These are phyloP conservation scores for Entoloma clypeatum DNA, from an alignment of 1,284 basidiomycete genomes.

Conservation along the genomic window DNA sequence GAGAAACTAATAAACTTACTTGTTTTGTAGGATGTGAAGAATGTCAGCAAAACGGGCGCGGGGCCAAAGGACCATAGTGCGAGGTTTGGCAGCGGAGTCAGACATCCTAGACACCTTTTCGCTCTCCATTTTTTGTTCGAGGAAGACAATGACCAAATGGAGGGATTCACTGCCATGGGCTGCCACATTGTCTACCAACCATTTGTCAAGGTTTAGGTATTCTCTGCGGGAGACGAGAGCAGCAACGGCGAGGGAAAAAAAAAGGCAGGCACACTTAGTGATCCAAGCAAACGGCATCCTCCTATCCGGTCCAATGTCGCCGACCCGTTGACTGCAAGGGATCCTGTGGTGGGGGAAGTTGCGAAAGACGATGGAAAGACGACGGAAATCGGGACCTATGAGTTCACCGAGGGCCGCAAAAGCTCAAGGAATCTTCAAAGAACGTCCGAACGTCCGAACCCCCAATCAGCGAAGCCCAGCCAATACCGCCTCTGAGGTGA, in stretches of 20 bases:
- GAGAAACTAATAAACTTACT: conserved; percentile 55
- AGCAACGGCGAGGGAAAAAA: conserved; percentile 89
- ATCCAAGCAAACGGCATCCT: conserved; percentile 80
- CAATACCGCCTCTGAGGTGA: too few relatives aligned
- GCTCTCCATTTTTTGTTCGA: conserved; percentile 88
- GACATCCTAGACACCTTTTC: conserved; percentile 79
- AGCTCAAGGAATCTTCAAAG: too few relatives aligned
- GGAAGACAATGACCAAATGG: conserved; percentile 80
- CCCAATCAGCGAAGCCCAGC: too few relatives aligned
- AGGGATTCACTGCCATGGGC: conserved; percentile 84
- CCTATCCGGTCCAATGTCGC: too few relatives aligned
- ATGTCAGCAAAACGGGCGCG: conserved; percentile 91
- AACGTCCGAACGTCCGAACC: too few relatives aligned
- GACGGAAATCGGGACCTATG: too few relatives aligned
- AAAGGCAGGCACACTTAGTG: conserved; percentile 80
- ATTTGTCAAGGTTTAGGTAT: conserved; percentile 94
- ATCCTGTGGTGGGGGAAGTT: too few relatives aligned
- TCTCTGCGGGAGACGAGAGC: conserved; percentile 90
- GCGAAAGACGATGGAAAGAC: too few relatives aligned
- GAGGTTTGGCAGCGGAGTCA: conserved; percentile 73
- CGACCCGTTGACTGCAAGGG: too few relatives aligned
- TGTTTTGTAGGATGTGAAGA: conserved; percentile 79
- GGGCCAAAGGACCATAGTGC: conserved; percentile 79
- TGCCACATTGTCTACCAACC: conserved; percentile 86
- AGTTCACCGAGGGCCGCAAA: too few relatives aligned